Evolutionary conservation across 176 grass and related monocot species (phyloP), one percentile per base, ranked within the genome.

Genomic region (Aegilops longissima): DNA sequence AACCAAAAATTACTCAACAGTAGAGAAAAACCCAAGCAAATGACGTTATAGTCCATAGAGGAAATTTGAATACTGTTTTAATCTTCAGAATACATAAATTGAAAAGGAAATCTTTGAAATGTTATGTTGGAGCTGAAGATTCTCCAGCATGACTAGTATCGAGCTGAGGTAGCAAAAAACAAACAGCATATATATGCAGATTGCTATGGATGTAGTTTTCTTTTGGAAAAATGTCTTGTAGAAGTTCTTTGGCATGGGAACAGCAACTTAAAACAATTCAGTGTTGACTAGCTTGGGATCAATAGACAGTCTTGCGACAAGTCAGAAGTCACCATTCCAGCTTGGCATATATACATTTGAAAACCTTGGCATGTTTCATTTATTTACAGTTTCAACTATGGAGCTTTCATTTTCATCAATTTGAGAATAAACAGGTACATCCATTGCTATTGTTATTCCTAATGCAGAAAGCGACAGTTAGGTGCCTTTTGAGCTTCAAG

Each of bases 41-140:
- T 38, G 12, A 66, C 42, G 24, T 52, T 72, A 16, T 9, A 38
- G 40, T 51, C 21, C 7, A 70, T 8, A 39, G 24, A 61, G 34
- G 42, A 79, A 71, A 79, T 14, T 51, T 56, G 33, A 31, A 74
- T 38, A 62, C 5, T 18, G 27, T 35, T 64, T 66, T 30, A 6
- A 65, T 72, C 34, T 86, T 83, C 20, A 72, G 71, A 65, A 82
- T 70, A 77, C 9, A 79, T 42, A 64, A 86, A 79, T 7, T 73
- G 5, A 73, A 25, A 34, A 79, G 20, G 6, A 17, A 20, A 66
- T 65, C 31, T 82, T 82, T 45, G 59, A 58, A 56, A 77, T 71
- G 51, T 30, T 76, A 77, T 30, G 38, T 74, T 74, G 69, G 24
- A 73, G 47, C 33, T 35, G 66, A 62, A 44, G 36, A 11, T 40